These are phyloP conservation scores for Tylopilus felleus DNA, from an alignment of 768 basidiomycete species.

Conservation along the genomic window DNA sequence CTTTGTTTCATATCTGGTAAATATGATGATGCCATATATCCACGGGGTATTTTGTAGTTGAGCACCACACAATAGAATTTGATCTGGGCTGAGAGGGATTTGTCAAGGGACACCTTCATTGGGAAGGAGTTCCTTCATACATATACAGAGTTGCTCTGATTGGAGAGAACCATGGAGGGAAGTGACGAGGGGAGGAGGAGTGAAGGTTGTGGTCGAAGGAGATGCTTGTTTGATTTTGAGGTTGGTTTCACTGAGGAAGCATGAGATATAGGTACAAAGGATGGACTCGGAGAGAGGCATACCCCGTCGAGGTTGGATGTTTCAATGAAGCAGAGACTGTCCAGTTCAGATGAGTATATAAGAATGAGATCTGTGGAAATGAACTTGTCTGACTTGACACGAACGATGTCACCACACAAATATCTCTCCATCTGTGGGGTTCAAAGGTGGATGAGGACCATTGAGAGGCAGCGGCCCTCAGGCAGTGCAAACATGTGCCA, in stretches of 20 bases:
- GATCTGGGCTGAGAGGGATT: constrained; percentile 91
- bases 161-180: constrained; percentile 78
- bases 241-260: constrained; percentile 77
- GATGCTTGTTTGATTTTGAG: constrained; percentile 98
- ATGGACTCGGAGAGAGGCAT: constrained; percentile 23
- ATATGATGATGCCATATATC: constrained; percentile 92
- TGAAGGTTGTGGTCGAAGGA: constrained; percentile 72
- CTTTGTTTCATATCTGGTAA: constrained; percentile 98
- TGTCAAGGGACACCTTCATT: constrained; percentile 62
- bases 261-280: not conserved
- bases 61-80: constrained; percentile 89
- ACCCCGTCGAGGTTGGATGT: constrained; percentile 98
- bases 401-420: constrained; percentile 91
- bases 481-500: too few relatives aligned
- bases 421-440: constrained; percentile 81
- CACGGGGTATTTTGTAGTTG: constrained; percentile 95
- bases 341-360: constrained; percentile 88
- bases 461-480: too few relatives aligned
- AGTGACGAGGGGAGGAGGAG: constrained; percentile 70
- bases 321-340: constrained; percentile 96
- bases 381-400: constrained; percentile 87
- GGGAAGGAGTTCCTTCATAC: constrained; percentile 72
- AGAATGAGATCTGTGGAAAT: constrained; percentile 94
- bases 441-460: constrained; percentile 59
- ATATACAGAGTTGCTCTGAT: constrained; percentile 95